Base-by-base conservation (phyloP, 179 eudicot species). In the Spinacia oleracea region DNA sequence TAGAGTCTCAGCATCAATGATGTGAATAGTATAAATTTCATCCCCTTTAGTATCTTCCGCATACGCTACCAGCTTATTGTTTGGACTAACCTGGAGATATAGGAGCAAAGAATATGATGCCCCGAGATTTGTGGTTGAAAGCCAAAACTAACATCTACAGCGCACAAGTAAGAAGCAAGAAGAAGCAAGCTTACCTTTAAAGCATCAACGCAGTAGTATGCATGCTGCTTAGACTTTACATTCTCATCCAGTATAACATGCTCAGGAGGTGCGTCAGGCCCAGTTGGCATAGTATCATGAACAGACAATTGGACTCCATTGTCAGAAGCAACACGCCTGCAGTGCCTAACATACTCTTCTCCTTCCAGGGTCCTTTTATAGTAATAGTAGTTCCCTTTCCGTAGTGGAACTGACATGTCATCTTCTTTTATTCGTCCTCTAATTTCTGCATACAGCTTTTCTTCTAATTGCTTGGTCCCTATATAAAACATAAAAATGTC, bases 31-130 rank as follows among this genome's bases (percentile, higher is more conserved):
- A 78, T 89, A 90, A 55, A 91, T 91, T 80, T 95, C 98, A 85
- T 95, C 88, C 65, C 98, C 98, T 86, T 93, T 93, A 16, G 97
- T 95, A 83, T 95, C 98, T 83, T 95, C 97, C 21, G 97, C 91
- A 84, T 93, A 95, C 50, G 97, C 98, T 15, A 93, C 90, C 76
- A 95, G 75, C 84, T 86, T 91, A 76, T 91, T 88, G 82, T 95
- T 86, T 64, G 93, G 97, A 81, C 97, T 95, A 40, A 89, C 94
- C 97, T 94, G 85, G 29, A 83, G 29, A 69, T 48, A 80, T 8
- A 59, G 21, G 34, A 80, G 72, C 55, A 43, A 68, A 70, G 35
- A 62, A 59, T 69, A 34, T 38, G 53, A 69, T 21, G 34, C 21
- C 11, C 11, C 34, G 7, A 53, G 3, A 10, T 11, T 20, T n/a